Conservation (phyloP, 73 alveolate species). For the Tetrahymena borealis region DNA sequence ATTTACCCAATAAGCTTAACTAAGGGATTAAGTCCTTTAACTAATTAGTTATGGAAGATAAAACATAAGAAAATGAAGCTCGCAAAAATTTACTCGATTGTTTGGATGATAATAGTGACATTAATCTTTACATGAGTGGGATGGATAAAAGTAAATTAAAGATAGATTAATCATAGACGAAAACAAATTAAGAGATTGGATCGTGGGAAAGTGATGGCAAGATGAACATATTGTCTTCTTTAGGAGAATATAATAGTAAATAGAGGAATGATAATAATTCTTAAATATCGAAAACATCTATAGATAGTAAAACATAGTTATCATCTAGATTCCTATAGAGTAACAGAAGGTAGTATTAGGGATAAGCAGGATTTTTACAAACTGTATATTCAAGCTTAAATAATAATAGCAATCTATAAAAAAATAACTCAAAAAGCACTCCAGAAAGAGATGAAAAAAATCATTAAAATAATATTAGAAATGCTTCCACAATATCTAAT, state of each 20-base stretch:
- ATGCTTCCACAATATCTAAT: neutral
- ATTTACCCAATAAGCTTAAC: too few relatives aligned
- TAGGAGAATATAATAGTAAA: neutral
- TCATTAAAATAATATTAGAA: neutral
- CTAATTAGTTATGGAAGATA: neutral
- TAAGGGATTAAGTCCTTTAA: too few relatives aligned
- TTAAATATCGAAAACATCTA: neutral
- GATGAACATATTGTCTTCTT: neutral
- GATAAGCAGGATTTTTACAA: neutral
- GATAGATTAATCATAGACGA: neutral
- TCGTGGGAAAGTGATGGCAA: neutral
- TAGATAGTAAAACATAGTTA: neutral
- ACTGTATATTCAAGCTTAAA: neutral
- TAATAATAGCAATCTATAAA: neutral
- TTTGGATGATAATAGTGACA: neutral
- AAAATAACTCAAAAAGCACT: neutral
- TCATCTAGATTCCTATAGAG: neutral
- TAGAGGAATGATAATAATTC: neutral
- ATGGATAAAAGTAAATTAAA: neutral
- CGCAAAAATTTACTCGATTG: neutral
- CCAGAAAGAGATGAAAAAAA: neutral
- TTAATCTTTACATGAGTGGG: neutral
- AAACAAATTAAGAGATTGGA: neutral
- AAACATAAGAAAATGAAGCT: neutral
- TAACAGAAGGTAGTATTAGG: neutral